Evolutionary conservation across 2,329 filamentous ascomycete species (phyloP).

Genomic region (Exophiala oligosperma): DNA sequence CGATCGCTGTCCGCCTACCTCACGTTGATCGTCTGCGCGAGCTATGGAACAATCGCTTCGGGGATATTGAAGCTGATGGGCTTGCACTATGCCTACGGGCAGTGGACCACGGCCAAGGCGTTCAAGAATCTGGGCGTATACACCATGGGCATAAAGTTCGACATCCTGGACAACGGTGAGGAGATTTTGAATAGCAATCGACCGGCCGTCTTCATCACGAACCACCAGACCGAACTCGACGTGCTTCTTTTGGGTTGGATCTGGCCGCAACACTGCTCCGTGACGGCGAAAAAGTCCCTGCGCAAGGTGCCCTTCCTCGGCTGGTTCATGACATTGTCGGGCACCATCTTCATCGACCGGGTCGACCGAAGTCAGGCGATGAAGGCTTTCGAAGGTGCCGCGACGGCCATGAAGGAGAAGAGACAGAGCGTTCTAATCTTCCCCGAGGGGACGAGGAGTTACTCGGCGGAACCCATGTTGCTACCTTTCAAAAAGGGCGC

Average conservation of each 20-base stretch:
- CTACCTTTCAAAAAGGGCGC: slow-evolving; percentile 99
- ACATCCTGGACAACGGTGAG: slow-evolving; percentile 62
- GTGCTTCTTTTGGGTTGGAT: slow-evolving; percentile 85
- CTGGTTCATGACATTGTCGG: slow-evolving; percentile 89
- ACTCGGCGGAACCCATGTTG: slow-evolving; percentile 75
- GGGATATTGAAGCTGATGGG: slow-evolving; percentile 70
- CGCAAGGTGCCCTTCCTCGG: slow-evolving; percentile 80
- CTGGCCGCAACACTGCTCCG: slow-evolving; percentile 87
- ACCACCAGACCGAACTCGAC: slow-evolving; percentile 96
- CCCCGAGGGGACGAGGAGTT: slow-evolving; percentile 85
- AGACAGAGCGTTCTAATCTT: slow-evolving; percentile 62
- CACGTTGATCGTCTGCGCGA: slow-evolving; percentile 51
- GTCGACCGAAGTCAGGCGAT: slow-evolving; percentile 79
- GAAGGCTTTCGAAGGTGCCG: slow-evolving; percentile 81
- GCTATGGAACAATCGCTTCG: slow-evolving; percentile 75
- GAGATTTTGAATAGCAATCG: slow-evolving; percentile 64
- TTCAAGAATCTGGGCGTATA: slow-evolving; percentile 79
- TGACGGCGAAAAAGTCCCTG: slow-evolving; percentile 87
- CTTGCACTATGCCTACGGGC: slow-evolving; percentile 67
- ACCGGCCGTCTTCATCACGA: slow-evolving; percentile 87
- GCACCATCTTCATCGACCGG: slow-evolving; percentile 94
- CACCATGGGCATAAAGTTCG: slow-evolving; percentile 76
- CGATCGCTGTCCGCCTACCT: slow-evolving; percentile 49
- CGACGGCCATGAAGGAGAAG: slow-evolving; percentile 71
- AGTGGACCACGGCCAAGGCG: slow-evolving; percentile 77